Percentiles rank a stretch among this genome's conserved stretches.
These are phyloP conservation scores for Trichosporon sp. DNA, from an alignment of 1,284 basidiomycete genomes.

Conservation along the genomic window DNA sequence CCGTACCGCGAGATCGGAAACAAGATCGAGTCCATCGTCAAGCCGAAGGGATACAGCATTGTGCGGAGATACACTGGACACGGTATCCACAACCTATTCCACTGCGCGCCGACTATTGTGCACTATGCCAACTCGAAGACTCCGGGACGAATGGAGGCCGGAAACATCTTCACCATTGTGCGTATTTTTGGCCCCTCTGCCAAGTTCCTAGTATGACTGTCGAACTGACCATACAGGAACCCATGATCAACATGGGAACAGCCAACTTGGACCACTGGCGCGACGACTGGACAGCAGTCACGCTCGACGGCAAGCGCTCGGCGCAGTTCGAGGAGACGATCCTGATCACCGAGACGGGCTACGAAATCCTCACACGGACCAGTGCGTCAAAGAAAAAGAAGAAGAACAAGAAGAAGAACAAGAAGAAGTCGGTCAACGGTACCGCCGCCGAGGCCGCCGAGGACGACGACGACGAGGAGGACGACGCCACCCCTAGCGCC, in stretches of 20 bases:
- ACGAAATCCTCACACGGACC: conserved; percentile 72
- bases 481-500: conserved; percentile 15
- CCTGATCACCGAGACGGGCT: conserved; percentile 83
- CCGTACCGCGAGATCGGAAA: conserved; percentile 54
- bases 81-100: conserved; percentile 69
- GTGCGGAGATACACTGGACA: conserved; percentile 88
- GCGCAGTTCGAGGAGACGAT: conserved; percentile 95
- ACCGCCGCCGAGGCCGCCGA: conserved; percentile 10
- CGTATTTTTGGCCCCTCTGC: conserved; percentile 12
- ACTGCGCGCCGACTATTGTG: conserved; percentile 47
- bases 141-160: conserved; percentile 49
- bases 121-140: conserved; percentile 50
- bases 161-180: conserved; percentile 50
- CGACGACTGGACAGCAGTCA: conserved; percentile 85
- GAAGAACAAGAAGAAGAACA: conserved; percentile 36
- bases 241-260: conserved; percentile 83
- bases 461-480: conserved; percentile 8
- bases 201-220: background rate
- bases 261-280: conserved; percentile 44
- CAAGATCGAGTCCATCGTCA: conserved; percentile 7
- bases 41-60: conserved; percentile 67
- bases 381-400: conserved; percentile 37
- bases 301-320: conserved; percentile 74
- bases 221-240: conserved; percentile 49
- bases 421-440: conserved; percentile 13